A percentile compares a stretch with the other conserved stretches of the same genome.
phyloP scores from a whole-genome alignment of 768 basidiomycete genomes.

The Gelatoporia subvermispora region DNA sequence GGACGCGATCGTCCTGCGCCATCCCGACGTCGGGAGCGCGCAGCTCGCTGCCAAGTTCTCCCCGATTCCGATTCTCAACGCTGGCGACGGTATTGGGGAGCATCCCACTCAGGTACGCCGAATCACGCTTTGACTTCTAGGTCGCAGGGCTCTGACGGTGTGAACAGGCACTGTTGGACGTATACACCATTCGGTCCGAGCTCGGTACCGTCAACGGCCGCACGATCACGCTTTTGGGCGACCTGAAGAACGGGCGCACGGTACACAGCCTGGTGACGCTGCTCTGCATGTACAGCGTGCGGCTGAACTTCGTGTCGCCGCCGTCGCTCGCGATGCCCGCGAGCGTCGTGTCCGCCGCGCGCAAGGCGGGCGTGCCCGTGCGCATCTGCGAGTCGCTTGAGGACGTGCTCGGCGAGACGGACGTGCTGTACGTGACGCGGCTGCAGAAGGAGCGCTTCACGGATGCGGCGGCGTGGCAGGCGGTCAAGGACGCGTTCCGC shows the following conservation, averaged over 20 bases:
- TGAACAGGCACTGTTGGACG: constrained; percentile 69
- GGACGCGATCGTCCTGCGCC: constrained; percentile 91
- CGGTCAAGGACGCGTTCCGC: constrained; percentile 88
- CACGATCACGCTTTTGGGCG: constrained; percentile 88
- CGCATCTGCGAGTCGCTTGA: constrained; percentile 84
- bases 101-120: constrained; percentile 84
- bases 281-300: constrained; percentile 87
- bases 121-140: background rate
- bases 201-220: constrained; percentile 96
- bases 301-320: constrained; percentile 94
- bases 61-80: constrained; percentile 93
- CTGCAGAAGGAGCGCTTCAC: constrained; percentile 93
- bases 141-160: background rate
- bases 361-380: constrained; percentile 77
- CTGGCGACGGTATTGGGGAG: constrained; percentile 95
- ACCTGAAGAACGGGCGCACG: constrained; percentile 96
- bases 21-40: constrained; percentile 91
- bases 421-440: constrained; percentile 95
- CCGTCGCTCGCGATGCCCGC: constrained; percentile 85
- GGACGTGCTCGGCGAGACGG: constrained; percentile 86
- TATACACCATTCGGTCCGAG: constrained; percentile 96
- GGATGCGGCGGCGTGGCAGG: constrained; percentile 76
- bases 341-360: constrained; percentile 74
- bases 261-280: constrained; percentile 94
- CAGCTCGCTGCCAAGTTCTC: constrained; percentile 95